Conservation (phyloP, 2,329 filamentous ascomycete genomes). For the Hirsutella minnesotensis region DNA sequence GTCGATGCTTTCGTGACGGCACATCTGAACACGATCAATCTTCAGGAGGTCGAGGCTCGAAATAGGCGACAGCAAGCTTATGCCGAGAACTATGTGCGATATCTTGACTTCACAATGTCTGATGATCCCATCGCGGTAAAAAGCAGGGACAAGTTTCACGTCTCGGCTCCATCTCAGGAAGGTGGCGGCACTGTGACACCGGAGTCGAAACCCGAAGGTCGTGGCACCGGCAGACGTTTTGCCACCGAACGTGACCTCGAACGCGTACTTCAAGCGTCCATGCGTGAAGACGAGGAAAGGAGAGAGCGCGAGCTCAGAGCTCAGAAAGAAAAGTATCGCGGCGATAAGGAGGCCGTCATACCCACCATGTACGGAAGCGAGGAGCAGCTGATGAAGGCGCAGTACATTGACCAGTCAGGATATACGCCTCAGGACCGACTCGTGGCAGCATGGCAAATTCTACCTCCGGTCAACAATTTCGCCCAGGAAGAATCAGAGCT, state of each 20-base stretch:
- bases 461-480: constrained; percentile 65
- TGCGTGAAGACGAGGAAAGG: constrained; percentile 57
- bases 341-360: constrained; percentile 64
- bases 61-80: constrained; percentile 28
- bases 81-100: constrained; percentile 34
- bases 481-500: constrained; percentile 55
- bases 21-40: constrained; percentile 29
- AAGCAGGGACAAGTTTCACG: constrained; percentile 41
- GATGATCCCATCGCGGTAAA: constrained; percentile 41
- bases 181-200: constrained; percentile 25
- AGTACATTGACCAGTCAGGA: constrained; percentile 56
- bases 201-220: constrained; percentile 45
- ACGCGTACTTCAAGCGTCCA: constrained; percentile 59
- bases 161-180: constrained; percentile 23
- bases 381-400: constrained; percentile 43
- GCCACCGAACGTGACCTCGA: constrained; percentile 65
- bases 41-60: constrained; percentile 25
- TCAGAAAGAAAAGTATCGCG: constrained; percentile 58
- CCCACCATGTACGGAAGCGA: constrained; percentile 56
- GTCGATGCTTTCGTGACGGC: constrained; percentile 34
- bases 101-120: constrained; percentile 44
- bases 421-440: constrained; percentile 53
- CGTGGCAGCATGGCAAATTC: constrained; percentile 58
- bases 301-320: constrained; percentile 53
- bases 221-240: constrained; percentile 43